Evolutionary conservation across 148 eudicot genomes (phyloP).

Genomic region (Selenicereus undatus): DNA sequence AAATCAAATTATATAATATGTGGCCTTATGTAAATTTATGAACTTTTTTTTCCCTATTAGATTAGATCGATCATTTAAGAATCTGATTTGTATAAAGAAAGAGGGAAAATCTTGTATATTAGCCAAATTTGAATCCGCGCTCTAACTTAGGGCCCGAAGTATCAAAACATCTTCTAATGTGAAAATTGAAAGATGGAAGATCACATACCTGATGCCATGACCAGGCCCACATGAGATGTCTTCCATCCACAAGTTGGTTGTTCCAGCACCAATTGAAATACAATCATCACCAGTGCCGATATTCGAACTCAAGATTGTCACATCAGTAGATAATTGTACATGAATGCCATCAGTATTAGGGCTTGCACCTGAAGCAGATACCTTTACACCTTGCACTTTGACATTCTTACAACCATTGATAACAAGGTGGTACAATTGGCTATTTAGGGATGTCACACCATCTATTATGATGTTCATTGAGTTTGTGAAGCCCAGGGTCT

Average conservation of each 20-base stretch:
- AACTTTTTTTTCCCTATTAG: too few relatives aligned
- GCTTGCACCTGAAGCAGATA: conserved; percentile 35
- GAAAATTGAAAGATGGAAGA: background rate
- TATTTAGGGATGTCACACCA: conserved; percentile 33
- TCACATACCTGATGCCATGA: background rate
- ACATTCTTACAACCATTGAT: conserved; percentile 32
- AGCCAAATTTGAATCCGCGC: too few relatives aligned
- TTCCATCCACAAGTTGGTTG: conserved; percentile 5
- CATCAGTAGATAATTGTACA: conserved; percentile 3
- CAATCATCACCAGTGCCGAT: conserved; percentile 1
- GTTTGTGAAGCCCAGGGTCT: conserved; percentile 33
- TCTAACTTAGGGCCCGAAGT: too few relatives aligned
- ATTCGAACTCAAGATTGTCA: background rate
- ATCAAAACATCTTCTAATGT: too few relatives aligned
- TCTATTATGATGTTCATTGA: conserved; percentile 29
- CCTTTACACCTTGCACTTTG: conserved; percentile 23
- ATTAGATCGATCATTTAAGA: too few relatives aligned
- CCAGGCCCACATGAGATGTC: conserved; percentile 6
- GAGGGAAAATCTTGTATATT: too few relatives aligned
- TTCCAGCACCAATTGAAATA: conserved; percentile 10
- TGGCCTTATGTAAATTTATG: too few relatives aligned
- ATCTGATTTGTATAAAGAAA: too few relatives aligned
- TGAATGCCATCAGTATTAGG: conserved; percentile 18
- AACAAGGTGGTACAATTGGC: conserved; percentile 43
- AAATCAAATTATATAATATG: too few relatives aligned